Base-by-base conservation (phyloP, 495 filamentous ascomycete genomes). In the Xanthoparmelia taractica region DNA sequence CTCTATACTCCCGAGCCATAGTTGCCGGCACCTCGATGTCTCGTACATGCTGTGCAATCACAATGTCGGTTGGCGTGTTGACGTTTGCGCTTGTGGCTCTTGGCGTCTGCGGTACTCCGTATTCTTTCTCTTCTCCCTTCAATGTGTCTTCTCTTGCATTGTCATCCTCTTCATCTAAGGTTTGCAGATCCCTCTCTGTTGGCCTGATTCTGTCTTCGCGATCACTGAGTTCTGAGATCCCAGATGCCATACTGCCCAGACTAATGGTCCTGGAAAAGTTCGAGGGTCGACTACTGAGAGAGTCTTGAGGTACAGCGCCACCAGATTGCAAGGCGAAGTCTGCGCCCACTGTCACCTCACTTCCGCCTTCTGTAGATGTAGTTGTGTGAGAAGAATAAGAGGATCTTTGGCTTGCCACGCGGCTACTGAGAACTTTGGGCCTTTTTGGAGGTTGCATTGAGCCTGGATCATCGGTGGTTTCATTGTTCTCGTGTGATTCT, bases 171-270 rank as follows among this genome's bases (percentile, higher is more conserved):
- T 90, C 85, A 33, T 84, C 75, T 27, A 90, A 71, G 6, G 85
- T 82, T 6, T 82, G 76, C 67, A 91, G 67, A 70, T 80, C 76
- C 63, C 82, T 72, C 75, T 85, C 80, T 29, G 71, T 64, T 41
- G 70, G 73, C 64, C 70, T 78, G 41, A 78, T 77, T 20, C 75
- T 70, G 62, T 70, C 70, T 55, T 76, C 78, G 60, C 79, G 81
- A 59, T 92, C 90, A 59, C 84, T 84, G 62, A 85, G 81, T 23
- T 87, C 87, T 27, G 92, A 92, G 29, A 96, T 83, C 2, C 90
- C 92, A 20, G 92, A 96, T n/a, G 89, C 90, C 78, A 97, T 91
- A 67, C 92, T 97, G 15, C 94, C 94, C 59, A 97, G 82, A 71
- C 92, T 97, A 40, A 92, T 87, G 15, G 92, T 85, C 57, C 94